Evolutionary conservation across 805 yeast genomes (phyloP), one percentile per base, ranked within the genome.

Genomic region (Metschnikowia borealis): DNA sequence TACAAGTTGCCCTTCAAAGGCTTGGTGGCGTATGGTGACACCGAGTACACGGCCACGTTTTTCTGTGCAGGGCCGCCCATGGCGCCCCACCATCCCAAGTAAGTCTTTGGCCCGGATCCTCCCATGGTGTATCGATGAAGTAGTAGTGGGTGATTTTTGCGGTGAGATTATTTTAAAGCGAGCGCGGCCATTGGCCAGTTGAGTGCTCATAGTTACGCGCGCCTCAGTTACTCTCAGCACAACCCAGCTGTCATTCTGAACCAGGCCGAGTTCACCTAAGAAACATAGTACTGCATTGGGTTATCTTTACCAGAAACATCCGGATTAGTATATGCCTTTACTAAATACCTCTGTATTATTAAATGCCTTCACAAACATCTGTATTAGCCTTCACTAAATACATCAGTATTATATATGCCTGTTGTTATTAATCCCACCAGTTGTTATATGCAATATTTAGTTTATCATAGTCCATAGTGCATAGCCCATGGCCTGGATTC

Each of bases 1-100:
- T 91, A 82, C 62, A 85, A 80, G 59, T 84, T 81, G 61, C 96
- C 96, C 71, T 86, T 85, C 70, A 94, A 80, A 51, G 97, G 97
- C 70, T 82, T 84, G 74, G 92, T 95, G 54, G 96, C 97, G 62
- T 80, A 88, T 55, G 97, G 95, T 58, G 99, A 87, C 57, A 94
- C 90, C 50, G 96, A 78, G 80, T 92, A 94, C 53, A 87, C 81
- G 55, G 92, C 87, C 58, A 86, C 78, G 75, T 89, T 85, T 73
- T 88, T 88, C 78, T 89, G 96, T 62, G 80, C 81, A 68, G 94
- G 91, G 71, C 87, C 80, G 23, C 54, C 96, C 67, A 90, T 73
- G 76, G 78, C 71, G 67, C 97, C 97, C 97, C 97, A 90, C 97
- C 97, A 90, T 62, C 97, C 97, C 92, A 88, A 85, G 67, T 86